phyloP scores from a whole-genome alignment of 2,329 filamentous ascomycete genomes.

The Fusarium cyanostomum region DNA sequence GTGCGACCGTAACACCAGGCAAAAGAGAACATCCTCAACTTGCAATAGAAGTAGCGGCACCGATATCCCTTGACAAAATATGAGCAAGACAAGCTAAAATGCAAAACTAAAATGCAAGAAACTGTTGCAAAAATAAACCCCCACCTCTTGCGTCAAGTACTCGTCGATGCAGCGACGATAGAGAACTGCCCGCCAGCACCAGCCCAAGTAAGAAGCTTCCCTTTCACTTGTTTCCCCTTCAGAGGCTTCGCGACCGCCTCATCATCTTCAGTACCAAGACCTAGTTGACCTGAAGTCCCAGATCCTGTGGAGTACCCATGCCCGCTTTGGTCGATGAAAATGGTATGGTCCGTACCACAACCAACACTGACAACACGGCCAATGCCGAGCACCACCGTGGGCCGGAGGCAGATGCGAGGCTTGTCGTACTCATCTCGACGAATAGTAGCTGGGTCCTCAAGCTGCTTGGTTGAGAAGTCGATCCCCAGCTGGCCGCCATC shows the following conservation, averaged over 20 bases:
- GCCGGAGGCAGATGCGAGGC: constrained; percentile 67
- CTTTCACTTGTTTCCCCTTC: too few species aligned
- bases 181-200: constrained; percentile 18
- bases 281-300: constrained; percentile 75
- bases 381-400: constrained; percentile 65
- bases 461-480: constrained; percentile 56
- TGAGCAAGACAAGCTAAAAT: too few species aligned
- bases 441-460: constrained; percentile 58
- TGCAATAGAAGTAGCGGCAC: too few species aligned
- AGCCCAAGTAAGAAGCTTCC: constrained; percentile 9
- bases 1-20: too few species aligned
- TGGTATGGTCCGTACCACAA: constrained; percentile 72
- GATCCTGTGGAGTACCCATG: constrained; percentile 70
- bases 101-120: too few species aligned
- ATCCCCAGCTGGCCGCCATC: constrained; percentile 62
- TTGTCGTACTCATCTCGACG: constrained; percentile 64
- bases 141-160: too few species aligned
- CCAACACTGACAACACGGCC: constrained; percentile 57
- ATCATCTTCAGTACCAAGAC: constrained; percentile 78
- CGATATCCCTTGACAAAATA: too few species aligned
- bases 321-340: constrained; percentile 72
- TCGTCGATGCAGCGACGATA: too few species aligned
- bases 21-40: too few species aligned
- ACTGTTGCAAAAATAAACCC: too few species aligned
- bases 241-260: background rate